These are phyloP conservation scores for Ananas comosus DNA, from an alignment of 176 grass and related monocot genomes.

Conservation along the genomic window DNA sequence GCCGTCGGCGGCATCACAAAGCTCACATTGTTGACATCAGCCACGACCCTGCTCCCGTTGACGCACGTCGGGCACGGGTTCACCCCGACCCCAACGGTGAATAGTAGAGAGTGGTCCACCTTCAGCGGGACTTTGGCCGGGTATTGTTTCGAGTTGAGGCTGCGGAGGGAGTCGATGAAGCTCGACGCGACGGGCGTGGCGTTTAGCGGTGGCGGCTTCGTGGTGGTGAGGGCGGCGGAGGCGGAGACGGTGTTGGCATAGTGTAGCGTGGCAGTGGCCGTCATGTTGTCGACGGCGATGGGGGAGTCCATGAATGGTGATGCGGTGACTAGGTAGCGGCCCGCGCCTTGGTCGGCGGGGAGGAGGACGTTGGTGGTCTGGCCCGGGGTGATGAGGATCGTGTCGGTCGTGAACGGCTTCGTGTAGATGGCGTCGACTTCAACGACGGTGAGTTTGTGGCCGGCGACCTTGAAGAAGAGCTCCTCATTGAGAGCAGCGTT, in stretches of 20 bases:
- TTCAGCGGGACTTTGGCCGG: constrained; percentile 41
- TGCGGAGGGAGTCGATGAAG: constrained; percentile 41
- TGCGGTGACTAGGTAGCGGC: constrained; percentile 49
- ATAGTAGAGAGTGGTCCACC: constrained; percentile 49
- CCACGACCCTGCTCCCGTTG: constrained; percentile 35
- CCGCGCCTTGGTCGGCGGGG: constrained; percentile 30
- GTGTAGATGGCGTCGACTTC: constrained; percentile 67
- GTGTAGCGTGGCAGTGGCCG: constrained; percentile 39
- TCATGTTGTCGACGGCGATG: constrained; percentile 46
- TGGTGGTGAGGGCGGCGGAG: constrained; percentile 23
- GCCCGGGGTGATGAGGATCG: constrained; percentile 49
- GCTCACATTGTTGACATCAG: constrained; percentile 48
- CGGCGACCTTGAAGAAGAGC: constrained; percentile 57
- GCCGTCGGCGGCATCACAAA: constrained; percentile 51
- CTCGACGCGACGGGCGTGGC: constrained; percentile 35
- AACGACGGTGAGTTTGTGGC: constrained; percentile 44
- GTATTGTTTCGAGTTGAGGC: constrained; percentile 57
- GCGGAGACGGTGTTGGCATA: constrained; percentile 26
- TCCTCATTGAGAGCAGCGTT: constrained; percentile 76
- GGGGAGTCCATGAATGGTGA: constrained; percentile 59
- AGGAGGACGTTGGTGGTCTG: constrained; percentile 64
- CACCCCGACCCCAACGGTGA: constrained; percentile 52
- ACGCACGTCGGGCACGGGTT: constrained; percentile 45
- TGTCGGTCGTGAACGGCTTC: constrained; percentile 58
- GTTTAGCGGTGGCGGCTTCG: constrained; percentile 39